Base-by-base conservation (phyloP, 2,329 filamentous ascomycete species). In the Didymella keratinophila region DNA sequence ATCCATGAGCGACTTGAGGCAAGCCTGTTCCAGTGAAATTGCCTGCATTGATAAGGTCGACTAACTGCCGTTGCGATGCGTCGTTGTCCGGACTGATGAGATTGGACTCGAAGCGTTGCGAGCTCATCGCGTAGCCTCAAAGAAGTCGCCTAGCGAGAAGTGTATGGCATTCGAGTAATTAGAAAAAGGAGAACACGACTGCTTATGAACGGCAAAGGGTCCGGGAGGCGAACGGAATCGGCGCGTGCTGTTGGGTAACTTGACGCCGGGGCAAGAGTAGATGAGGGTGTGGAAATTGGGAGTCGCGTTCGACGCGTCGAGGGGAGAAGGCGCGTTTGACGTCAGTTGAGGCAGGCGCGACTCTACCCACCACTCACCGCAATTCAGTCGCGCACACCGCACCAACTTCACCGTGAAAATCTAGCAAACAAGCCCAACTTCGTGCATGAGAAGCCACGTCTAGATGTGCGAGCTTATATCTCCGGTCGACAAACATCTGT, bases 1-100 rank as follows among this genome's bases (percentile, higher is more conserved):
- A 74, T n/a, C 59, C 52, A 23, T 66, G 67, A 23, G 69, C 68
- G 6, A 63, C 54, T 3, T 51, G 27, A 11, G 64, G 56, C 18
- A 68, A 62, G 18, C 49, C 44, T 2, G 49, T 9, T 27, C 51
- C 58, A 45, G 49, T 62, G 34, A 58, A 62, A 8, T 50, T 44
- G 14, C 47, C 58, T 28, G 58, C 58, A n/a, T 61, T 47, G 34
- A 67, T 52, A 18, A 75, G 62, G 2, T 56, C 20, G 39, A 60
- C 42, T 12, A 76, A 62, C 9, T 52, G 56, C 28, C 49, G 37
- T 34, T 65, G 56, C 12, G 67, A 67, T 25, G 61, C 62, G 55
- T 64, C 51, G 53, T 60, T 56, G 47, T 73, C 71, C n/a, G 60
- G 63, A 16, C 56, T 54, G 16, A 53, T 46, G 32, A 75, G 68